Evolutionary conservation across 345 rosid species (phyloP).

Genomic region (Camelina laxa): DNA sequence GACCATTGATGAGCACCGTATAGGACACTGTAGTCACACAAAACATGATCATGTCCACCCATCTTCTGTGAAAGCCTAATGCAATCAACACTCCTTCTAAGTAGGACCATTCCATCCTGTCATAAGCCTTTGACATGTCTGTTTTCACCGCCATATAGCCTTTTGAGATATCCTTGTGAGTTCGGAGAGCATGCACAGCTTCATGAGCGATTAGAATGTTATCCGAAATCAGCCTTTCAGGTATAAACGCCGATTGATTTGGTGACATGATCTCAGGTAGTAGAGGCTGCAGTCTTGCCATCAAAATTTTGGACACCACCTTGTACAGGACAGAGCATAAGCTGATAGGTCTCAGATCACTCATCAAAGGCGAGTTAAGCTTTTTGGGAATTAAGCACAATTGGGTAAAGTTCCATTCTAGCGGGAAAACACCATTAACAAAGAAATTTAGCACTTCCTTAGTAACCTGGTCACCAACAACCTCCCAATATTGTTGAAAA

Average conservation of each 20-base stretch:
- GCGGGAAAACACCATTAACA: fast-evolving
- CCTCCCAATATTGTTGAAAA: not conserved
- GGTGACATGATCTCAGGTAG: not conserved
- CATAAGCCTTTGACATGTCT: not conserved
- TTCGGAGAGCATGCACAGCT: not conserved
- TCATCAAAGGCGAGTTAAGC: not conserved
- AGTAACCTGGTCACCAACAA: not conserved
- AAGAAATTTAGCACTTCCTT: not conserved
- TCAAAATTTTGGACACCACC: not conserved
- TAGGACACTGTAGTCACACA: too few species aligned
- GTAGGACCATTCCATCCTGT: not conserved
- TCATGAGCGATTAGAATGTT: not conserved
- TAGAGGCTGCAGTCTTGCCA: fast-evolving
- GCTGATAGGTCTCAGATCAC: not conserved
- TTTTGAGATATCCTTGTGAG: not conserved
- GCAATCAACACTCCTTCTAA: fast-evolving
- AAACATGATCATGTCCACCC: not conserved
- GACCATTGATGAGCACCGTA: too few species aligned
- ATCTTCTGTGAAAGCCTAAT: too few species aligned
- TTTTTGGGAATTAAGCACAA: not conserved
- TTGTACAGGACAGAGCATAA: not conserved
- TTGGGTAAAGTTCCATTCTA: not conserved
- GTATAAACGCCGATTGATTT: not conserved
- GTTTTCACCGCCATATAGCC: too few species aligned
- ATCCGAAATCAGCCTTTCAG: fast-evolving